A percentile compares a stretch with the other conserved stretches of the same genome.
phyloP scores from a whole-genome alignment of 371 early-diverging fungal genomes.

The Syncephalastrum monosporum region DNA sequence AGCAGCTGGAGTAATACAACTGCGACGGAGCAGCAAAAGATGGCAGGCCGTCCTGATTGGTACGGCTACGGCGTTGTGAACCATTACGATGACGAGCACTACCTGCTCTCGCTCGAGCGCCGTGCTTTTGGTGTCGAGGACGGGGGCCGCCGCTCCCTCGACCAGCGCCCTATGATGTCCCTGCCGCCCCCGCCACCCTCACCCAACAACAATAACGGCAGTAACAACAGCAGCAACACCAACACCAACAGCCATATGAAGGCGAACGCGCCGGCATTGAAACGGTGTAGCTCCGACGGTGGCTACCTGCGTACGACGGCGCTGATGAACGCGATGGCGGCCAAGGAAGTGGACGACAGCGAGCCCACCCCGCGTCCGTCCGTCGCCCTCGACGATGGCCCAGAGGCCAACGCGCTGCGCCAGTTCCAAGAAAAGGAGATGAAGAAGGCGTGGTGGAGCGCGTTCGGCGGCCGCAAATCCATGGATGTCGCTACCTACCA shows the following conservation, averaged over 20 bases:
- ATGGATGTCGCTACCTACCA: conserved; percentile 24
- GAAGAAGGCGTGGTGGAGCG: conserved; percentile 38
- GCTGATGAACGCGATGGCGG: conserved; percentile 41
- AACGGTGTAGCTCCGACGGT: conserved; percentile 45
- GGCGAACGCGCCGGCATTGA: conserved; percentile 18
- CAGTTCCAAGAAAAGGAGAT: conserved; percentile 29
- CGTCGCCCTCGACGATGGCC: conserved; percentile 21
- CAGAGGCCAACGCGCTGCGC: conserved; percentile 29
- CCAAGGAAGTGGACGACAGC: conserved; percentile 16
- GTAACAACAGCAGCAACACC: background rate
- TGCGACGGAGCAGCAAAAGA: conserved; percentile 30
- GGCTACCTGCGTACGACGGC: conserved; percentile 39
- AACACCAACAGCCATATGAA: background rate
- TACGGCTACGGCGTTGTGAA: conserved; percentile 26
- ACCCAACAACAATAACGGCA: conserved; percentile 1
- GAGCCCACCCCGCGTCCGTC: conserved; percentile 29
- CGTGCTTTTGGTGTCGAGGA: conserved; percentile 29
- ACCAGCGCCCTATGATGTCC: background rate
- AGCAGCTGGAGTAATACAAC: conserved; percentile 11
- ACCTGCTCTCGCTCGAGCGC: conserved; percentile 40
- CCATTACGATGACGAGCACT: conserved; percentile 30
- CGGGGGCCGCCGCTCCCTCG: conserved; percentile 7
- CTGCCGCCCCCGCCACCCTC: conserved; percentile 3
- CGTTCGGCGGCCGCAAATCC: conserved; percentile 31
- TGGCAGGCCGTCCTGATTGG: conserved; percentile 25